These are phyloP conservation scores for Bromus sterilis DNA, from an alignment of 176 grass and related monocot species.

Conservation along the genomic window DNA sequence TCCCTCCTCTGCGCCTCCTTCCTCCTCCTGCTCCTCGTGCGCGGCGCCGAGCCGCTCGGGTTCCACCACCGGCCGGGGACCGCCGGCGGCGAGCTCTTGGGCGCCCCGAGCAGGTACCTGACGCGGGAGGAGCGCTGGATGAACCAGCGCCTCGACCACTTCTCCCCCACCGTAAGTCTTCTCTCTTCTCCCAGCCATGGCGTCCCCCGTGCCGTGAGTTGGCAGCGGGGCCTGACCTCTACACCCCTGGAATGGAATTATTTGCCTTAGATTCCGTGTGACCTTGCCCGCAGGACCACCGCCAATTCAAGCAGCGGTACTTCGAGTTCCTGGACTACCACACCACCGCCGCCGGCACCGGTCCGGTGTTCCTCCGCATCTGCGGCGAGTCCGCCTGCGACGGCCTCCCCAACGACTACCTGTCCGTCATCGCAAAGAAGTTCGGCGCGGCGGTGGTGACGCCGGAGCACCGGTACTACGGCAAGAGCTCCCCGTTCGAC, in stretches of 20 bases:
- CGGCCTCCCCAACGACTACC: constrained; percentile 81
- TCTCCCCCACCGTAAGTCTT: constrained; percentile 65
- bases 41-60: constrained; percentile 25
- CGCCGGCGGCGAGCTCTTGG: background rate
- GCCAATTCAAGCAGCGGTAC: constrained; percentile 70
- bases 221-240: too few relatives aligned
- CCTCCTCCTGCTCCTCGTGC: constrained; percentile 16
- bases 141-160: constrained; percentile 85
- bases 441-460: constrained; percentile 83
- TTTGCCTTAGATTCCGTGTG: too few relatives aligned
- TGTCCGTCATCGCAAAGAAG: constrained; percentile 81
- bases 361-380: constrained; percentile 81
- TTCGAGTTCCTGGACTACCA: constrained; percentile 80
- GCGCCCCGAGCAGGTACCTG: constrained; percentile 36
- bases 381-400: constrained; percentile 82
- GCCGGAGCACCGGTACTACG: constrained; percentile 94
- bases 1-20: constrained; percentile 11
- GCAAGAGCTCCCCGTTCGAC: constrained; percentile 90
- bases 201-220: too few relatives aligned
- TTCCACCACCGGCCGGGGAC: background rate
- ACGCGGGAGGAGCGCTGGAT: constrained; percentile 68
- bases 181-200: too few relatives aligned
- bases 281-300: constrained; percentile 54
- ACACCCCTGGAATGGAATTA: too few relatives aligned
- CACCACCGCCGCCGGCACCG: background rate